These are phyloP conservation scores for Talaromyces stipitatus DNA, from an alignment of 495 filamentous ascomycete genomes.

Conservation along the genomic window DNA sequence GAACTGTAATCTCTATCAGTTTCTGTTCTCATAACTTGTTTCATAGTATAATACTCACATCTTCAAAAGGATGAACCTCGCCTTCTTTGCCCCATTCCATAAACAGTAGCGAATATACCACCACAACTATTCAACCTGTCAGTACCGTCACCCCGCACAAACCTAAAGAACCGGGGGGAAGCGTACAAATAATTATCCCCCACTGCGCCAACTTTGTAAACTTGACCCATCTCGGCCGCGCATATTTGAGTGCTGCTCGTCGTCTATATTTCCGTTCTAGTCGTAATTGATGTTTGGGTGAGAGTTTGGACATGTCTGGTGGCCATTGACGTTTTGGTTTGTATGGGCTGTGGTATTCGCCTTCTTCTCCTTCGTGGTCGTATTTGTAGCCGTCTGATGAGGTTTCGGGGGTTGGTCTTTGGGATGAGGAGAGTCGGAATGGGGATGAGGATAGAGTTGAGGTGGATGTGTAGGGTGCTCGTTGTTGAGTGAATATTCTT, in stretches of 20 bases:
- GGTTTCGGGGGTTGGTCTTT: slow-evolving; percentile 2
- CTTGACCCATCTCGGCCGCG: slow-evolving; percentile 68
- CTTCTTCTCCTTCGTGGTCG: slow-evolving; percentile 5
- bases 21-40: background rate
- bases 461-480: background rate
- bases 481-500: background rate
- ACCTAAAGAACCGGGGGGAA: background rate
- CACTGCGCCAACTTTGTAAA: slow-evolving; percentile 62
- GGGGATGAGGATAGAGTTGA: background rate
- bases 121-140: slow-evolving; percentile 43
- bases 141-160: background rate
- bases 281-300: slow-evolving; percentile 74
- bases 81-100: slow-evolving; percentile 64
- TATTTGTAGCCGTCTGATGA: background rate
- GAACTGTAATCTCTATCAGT: slow-evolving; percentile 18
- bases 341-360: slow-evolving; percentile 48
- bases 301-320: slow-evolving; percentile 78
- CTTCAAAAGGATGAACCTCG: slow-evolving; percentile 50
- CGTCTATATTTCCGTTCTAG: slow-evolving; percentile 56
- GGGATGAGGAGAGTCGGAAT: slow-evolving; percentile 7
- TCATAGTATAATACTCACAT: slow-evolving; percentile 18
- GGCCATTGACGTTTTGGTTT: slow-evolving; percentile 87
- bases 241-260: slow-evolving; percentile 56
- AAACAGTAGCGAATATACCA: slow-evolving; percentile 67
- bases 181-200: slow-evolving; percentile 55